Base-by-base conservation (phyloP, 2,329 filamentous ascomycete genomes). In the Xylariaceae sp. region DNA sequence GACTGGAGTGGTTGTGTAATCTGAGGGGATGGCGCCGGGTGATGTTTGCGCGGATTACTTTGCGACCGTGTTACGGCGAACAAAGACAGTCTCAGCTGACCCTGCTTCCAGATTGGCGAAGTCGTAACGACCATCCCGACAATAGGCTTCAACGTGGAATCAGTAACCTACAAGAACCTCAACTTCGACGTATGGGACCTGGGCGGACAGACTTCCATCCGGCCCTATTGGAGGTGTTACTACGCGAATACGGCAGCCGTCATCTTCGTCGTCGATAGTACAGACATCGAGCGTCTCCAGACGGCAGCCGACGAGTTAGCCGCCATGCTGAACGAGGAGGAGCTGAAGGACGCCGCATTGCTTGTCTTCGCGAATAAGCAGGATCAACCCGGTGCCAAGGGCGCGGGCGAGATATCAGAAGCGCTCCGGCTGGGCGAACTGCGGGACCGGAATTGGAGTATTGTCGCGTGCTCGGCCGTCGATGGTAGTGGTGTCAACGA, bases 121-220 rank as follows among this genome's bases (percentile, higher is more conserved):
- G 94, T 99, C 50, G 94, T 99, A 67, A 97, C 94, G 63, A 99
- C 94, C 70, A 97, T 97, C 82, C 94, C 94, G 17, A 99, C 94
- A 57, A 97, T 99, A 75, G 94, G 94, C 62, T 99, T 99, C 82
- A 99, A 99, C 75, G 94, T 99, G 70, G 94, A 99, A 78, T 96
- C 92, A 18, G 94, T 99, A 65, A 94, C 92, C 69, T 99, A 99
- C 82, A 93, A 93, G 76, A 97, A 97, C 74, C 83, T 99, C 63
- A 96, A 97, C 76, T 96, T 99, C 75, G 97, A 97, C 73, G 94
- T 99, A 71, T 99, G 94, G 94, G 93, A 97, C 79, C 82, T 97
- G 52, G 93, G 94, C 72, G 94, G 94, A 45, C 94, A 99, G 81
- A 99, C 94, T n/a, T 95, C 89, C 67, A 99, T 99, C 74, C 86